phyloP scores from a whole-genome alignment of 805 yeast genomes.

The Ogataea chonburiensis region DNA sequence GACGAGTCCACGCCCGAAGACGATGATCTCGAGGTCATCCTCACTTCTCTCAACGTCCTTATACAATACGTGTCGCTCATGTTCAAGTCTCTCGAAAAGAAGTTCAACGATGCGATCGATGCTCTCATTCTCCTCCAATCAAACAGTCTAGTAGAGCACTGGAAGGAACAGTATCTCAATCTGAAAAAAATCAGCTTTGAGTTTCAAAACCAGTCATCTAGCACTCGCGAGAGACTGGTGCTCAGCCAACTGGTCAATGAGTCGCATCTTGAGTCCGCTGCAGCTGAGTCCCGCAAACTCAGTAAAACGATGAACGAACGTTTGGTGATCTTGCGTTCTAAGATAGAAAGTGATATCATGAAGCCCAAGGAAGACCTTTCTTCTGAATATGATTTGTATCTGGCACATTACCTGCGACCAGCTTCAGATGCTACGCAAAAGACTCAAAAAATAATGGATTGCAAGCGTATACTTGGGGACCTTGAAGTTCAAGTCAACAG shows the following conservation, averaged over 20 bases:
- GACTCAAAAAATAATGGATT: conserved; percentile 18
- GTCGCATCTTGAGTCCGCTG: conserved; percentile 30
- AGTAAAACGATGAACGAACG: conserved; percentile 20
- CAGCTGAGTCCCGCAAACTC: conserved; percentile 32
- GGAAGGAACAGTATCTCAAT: conserved; percentile 37
- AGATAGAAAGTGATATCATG: conserved; percentile 39
- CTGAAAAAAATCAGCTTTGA: conserved; percentile 30
- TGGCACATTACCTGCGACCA: conserved; percentile 36
- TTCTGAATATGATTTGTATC: conserved; percentile 40
- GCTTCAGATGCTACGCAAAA: conserved; percentile 12
- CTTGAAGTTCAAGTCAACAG: conserved; percentile 26
- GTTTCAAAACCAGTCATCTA: conserved; percentile 16
- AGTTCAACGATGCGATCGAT: conserved; percentile 38
- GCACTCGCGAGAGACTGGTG: conserved; percentile 16
- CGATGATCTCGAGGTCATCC: conserved; percentile 43
- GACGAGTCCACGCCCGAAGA: conserved; percentile 24
- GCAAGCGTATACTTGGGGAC: conserved; percentile 22
- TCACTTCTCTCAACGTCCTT: conserved; percentile 48
- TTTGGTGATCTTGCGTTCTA: conserved; percentile 32
- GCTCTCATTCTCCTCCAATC: conserved; percentile 36
- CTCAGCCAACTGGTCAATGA: conserved; percentile 37
- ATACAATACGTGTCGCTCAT: conserved; percentile 51
- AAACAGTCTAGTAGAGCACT: conserved; percentile 43
- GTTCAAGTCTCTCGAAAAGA: conserved; percentile 40
- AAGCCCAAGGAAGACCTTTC: conserved; percentile 38